Evolutionary conservation across 1,284 basidiomycete genomes (phyloP), one percentile per base, ranked within the genome.

Genomic region (Pholiota adiposa): DNA sequence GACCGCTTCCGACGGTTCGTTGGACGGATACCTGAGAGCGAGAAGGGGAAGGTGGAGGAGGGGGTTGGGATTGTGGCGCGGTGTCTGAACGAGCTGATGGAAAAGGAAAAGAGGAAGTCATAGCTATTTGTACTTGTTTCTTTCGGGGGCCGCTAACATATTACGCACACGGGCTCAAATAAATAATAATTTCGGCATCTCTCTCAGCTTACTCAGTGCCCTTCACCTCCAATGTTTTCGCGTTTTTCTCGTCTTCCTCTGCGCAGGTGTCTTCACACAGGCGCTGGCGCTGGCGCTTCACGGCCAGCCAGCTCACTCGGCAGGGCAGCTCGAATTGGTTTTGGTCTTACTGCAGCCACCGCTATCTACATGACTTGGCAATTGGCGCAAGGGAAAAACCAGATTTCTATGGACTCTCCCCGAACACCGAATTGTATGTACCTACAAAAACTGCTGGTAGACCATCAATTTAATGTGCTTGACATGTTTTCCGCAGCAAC

Each of bases 11-110:
- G 79, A 59, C 74, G 86, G 41, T 63, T 88, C 44, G 70, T 88
- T 54, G 70, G 65, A n/a, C 78, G 82, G 65, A 83, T 90, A 1
- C 67, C 66, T 6, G 83, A 83, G 43, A 72, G 73, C 41, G 91
- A 94, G 51, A 84, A 71, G 67, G 77, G 65, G 19, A 69, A 64
- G 27, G 86, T 93, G 2, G 84, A 88, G 65, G 84, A 86, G 60
- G 88, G 83, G 0, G 88, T 87, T 4, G 90, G 89, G 7, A 76
- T 83, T 36, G 81, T 93, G n/a, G 85, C 84, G 2, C 78, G 89
- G 61, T 85, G 83, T 66, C 70, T 93, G 65, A 93, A 92, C 72
- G 86, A 88, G 59, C 71, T 89, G 63, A 82, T 87, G 72, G 79
- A 79, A 34, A 76, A 72, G 61, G 80, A 83, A 62, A 76, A 73